Conservation (phyloP, 768 basidiomycete genomes). For the Lyophyllum atratum region DNA sequence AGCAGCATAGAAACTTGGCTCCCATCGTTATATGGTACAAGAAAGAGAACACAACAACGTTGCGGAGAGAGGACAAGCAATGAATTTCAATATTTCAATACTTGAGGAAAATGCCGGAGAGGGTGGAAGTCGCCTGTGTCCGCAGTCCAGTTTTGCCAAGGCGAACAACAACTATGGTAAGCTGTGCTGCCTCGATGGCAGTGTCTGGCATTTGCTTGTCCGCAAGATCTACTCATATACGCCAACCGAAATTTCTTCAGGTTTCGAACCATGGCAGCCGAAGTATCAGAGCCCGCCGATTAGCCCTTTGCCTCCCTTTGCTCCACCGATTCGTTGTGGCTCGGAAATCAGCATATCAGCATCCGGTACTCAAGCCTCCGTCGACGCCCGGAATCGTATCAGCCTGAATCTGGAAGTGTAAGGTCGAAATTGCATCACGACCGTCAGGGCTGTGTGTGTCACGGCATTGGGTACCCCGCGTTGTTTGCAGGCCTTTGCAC, state of each 20-base stretch:
- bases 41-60: neutral
- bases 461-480: constrained; percentile 5
- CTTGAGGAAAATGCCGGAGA: neutral
- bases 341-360: neutral
- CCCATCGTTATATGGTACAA: constrained; percentile 26
- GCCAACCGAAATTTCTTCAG: neutral
- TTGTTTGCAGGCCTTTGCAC: constrained; percentile 18
- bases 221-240: neutral
- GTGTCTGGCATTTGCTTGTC: neutral
- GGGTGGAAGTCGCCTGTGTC: neutral
- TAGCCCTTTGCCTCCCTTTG: neutral
- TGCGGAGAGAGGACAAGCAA: neutral
- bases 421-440: neutral
- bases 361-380: too few relatives aligned
- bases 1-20: constrained; percentile 43
- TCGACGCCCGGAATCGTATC: too few relatives aligned
- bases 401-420: neutral
- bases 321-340: neutral
- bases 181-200: constrained; percentile 1
- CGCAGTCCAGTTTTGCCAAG: neutral
- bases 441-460: neutral
- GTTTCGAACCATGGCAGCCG: neutral
- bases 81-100: neutral
- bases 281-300: neutral
- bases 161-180: neutral